phyloP scores from a whole-genome alignment of 2,329 filamentous ascomycete species.

The Seiridium unicorne region DNA sequence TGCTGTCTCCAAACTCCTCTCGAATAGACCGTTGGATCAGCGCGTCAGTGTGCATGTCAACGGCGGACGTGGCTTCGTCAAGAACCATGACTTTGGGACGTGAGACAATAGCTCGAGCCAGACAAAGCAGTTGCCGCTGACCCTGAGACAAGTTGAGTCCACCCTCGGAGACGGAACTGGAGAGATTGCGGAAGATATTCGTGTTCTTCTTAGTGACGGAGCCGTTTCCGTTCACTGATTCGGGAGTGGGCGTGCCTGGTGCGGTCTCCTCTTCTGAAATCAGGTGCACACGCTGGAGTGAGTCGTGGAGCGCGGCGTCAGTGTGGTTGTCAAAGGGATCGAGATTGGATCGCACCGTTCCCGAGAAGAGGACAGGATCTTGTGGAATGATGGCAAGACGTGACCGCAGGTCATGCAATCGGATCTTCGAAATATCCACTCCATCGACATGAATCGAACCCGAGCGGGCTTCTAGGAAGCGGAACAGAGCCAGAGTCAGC shows the following conservation, averaged over 20 bases:
- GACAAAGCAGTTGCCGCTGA: constrained; percentile 73
- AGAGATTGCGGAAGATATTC: constrained; percentile 65
- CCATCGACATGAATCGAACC: constrained; percentile 71
- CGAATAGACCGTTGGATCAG: constrained; percentile 73
- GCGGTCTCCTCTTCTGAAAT: constrained; percentile 42
- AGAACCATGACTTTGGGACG: constrained; percentile 76
- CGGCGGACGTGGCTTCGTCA: constrained; percentile 76
- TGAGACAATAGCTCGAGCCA: constrained; percentile 70
- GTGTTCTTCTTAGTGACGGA: constrained; percentile 45
- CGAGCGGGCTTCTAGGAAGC: constrained; percentile 68
- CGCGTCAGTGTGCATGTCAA: constrained; percentile 74
- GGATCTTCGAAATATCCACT: constrained; percentile 70
- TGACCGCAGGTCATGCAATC: constrained; percentile 68
- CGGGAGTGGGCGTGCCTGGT: constrained; percentile 21
- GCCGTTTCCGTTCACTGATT: constrained; percentile 25
- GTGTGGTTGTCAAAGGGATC: constrained; percentile 72
- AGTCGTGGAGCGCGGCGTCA: constrained; percentile 68
- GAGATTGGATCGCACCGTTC: constrained; percentile 73
- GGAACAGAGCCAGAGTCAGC: constrained; percentile 72
- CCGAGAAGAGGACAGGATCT: constrained; percentile 79
- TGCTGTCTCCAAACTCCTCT: constrained; percentile 67
- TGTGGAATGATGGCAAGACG: constrained; percentile 77
- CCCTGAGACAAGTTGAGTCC: constrained; percentile 75
- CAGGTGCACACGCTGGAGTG: constrained; percentile 70
- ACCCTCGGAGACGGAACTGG: constrained; percentile 65